Evolutionary conservation across 495 filamentous ascomycete genomes (phyloP).

Genomic region (Penicillium paradoxum): DNA sequence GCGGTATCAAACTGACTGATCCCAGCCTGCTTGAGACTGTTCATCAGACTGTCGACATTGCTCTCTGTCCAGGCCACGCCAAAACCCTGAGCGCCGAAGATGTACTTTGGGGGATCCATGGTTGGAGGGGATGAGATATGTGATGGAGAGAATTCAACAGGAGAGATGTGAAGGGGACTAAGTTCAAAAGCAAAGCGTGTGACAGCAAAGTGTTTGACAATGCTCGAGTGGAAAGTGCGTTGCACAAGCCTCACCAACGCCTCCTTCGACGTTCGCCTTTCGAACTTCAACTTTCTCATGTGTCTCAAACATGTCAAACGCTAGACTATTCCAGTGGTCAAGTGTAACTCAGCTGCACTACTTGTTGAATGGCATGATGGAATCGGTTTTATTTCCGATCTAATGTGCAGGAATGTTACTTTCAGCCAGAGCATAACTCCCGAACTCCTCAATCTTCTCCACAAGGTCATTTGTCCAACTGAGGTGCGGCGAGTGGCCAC

Average conservation of each 20-base stretch:
- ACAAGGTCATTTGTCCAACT: constrained; percentile 23
- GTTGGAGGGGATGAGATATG: neutral
- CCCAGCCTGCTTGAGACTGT: neutral
- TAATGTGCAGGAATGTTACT: neutral
- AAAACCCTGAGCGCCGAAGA: constrained; percentile 13
- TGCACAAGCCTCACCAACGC: neutral
- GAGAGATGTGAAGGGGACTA: neutral
- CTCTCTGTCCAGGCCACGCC: constrained; percentile 8
- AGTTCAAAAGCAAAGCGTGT: neutral
- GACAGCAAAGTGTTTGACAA: neutral
- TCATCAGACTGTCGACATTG: constrained; percentile 7
- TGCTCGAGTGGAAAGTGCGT: neutral
- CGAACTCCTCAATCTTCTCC: constrained; percentile 19
- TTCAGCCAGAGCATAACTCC: neutral
- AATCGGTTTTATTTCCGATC: neutral
- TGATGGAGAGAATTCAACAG: neutral
- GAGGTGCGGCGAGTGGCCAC: constrained; percentile 26
- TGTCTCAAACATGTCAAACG: too few relatives aligned
- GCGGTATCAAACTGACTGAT: constrained; percentile 17
- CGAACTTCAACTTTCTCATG: too few relatives aligned
- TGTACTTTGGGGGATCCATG: constrained; percentile 9
- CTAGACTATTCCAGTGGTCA: neutral
- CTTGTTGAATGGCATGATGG: neutral
- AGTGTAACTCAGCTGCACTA: neutral
- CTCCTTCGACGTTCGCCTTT: too few relatives aligned